These are phyloP conservation scores for Jacaranda mimosifolia DNA, from an alignment of 257 asterid genomes.

Conservation along the genomic window DNA sequence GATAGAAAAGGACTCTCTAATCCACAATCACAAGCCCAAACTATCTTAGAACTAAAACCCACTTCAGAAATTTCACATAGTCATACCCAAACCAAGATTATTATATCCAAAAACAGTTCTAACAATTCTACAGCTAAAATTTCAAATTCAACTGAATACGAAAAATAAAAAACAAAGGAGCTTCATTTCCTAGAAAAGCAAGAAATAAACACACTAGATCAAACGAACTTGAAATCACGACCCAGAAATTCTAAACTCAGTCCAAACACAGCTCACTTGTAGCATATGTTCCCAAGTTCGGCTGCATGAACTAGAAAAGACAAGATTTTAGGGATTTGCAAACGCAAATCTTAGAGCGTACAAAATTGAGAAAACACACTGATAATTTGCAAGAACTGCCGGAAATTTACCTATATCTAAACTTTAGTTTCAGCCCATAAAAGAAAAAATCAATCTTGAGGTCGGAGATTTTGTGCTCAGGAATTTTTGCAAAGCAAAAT, in stretches of 20 bases:
- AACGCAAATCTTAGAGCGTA: conserved; percentile 31
- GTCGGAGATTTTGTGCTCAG: conserved; percentile 21
- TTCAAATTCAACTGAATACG: conserved; percentile 3
- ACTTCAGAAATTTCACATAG: conserved; percentile 19
- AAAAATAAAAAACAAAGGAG: not conserved
- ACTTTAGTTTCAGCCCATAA: conserved; percentile 1
- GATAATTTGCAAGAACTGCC: conserved; percentile 26
- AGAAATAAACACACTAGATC: conserved; percentile 39
- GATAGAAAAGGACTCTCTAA: conserved; percentile 25
- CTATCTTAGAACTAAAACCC: conserved; percentile 24
- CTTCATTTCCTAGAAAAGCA: conserved; percentile 33
- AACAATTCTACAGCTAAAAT: not conserved
- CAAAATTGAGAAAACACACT: conserved; percentile 20
- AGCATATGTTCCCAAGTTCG: conserved; percentile 34
- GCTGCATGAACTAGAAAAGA: conserved; percentile 40
- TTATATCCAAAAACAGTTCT: conserved; percentile 12
- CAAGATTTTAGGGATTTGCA: conserved; percentile 38
- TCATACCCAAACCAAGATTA: conserved; percentile 19
- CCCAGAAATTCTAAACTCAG: conserved; percentile 42
- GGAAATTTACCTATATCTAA: conserved; percentile 18
- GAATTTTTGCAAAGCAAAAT: conserved; percentile 23
- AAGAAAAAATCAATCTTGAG: conserved; percentile 29
- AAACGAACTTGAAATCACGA: conserved; percentile 34
- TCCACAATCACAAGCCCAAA: conserved; percentile 25
- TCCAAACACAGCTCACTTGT: conserved; percentile 30